Base-by-base conservation (phyloP, 1,139 yeast species). In the Pichia sp. region DNA sequence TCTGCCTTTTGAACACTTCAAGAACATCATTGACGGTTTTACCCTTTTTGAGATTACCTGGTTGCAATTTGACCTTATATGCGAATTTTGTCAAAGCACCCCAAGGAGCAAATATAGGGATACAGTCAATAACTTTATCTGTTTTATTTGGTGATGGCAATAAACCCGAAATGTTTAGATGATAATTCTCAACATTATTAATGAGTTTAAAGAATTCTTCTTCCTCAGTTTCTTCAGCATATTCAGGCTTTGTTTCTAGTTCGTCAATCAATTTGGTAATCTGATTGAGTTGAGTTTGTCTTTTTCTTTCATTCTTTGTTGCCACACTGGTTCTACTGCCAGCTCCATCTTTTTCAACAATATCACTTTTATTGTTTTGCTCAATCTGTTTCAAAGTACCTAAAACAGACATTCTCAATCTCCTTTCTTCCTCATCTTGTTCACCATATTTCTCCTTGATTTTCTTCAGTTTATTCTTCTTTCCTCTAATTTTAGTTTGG, bases 61-160 rank as follows among this genome's bases (percentile, higher is more conserved):
- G 94, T 54, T 81, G 87, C 37, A 92, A 66, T 62, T 92, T 90
- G 36, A 86, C 82, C 60, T 87, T 88, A 65, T 85, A 88, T 60
- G 85, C 83, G 64, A 74, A 77, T 60, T 83, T 83, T 50, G 70
- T 74, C 55, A 92, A 64, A 0, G 97, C 74, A 10, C 75, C 65
- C 95, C 97, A 94, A 1, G 98, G 98, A 0, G 92, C 97, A 71
- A 88, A 90, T 8, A 86, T 81, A 0, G 97, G 95, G 7, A 92
- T 76, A 6, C 85, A 77, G 43, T 79, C 86, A 6, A 63, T 55
- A 11, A 81, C 53, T 0, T 66, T 65, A 53, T 76, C 80, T 1
- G 65, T 61, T 28, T 65, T 53, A 5, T 64, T 60, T 0, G 81
- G 80, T 40, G 72, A 70, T 23, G 69, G 48, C 23, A 73, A 55